A percentile compares a stretch with the other conserved stretches of the same genome.
These are phyloP conservation scores for Trypanosoma brucei DNA, from an alignment of 208 protist genomes.

Conservation along the genomic window DNA sequence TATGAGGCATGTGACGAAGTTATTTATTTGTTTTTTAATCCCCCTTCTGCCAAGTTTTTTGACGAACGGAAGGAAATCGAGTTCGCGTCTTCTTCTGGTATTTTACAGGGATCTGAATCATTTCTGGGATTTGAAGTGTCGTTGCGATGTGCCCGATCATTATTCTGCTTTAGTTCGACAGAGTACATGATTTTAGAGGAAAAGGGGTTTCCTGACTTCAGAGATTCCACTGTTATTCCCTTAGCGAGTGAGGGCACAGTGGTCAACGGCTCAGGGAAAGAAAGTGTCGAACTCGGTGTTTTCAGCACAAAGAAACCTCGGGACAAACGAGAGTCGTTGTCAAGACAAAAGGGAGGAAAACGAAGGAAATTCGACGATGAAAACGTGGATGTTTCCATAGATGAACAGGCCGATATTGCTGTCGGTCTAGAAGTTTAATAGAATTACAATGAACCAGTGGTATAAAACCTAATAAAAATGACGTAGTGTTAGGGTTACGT, in stretches of 20 bases:
- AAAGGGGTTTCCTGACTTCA: slow-evolving; percentile 58
- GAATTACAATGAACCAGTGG: background rate
- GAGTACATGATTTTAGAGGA: slow-evolving; percentile 83
- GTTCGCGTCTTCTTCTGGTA: slow-evolving; percentile 26
- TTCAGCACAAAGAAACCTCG: too few relatives aligned
- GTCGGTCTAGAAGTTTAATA: background rate
- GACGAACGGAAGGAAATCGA: slow-evolving; percentile 31
- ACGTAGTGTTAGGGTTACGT: too few relatives aligned
- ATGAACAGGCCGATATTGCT: background rate
- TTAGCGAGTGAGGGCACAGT: slow-evolving; percentile 22
- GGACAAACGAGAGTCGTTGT: too few relatives aligned
- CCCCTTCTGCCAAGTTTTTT: slow-evolving; percentile 47
- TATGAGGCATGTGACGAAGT: slow-evolving; percentile 76
- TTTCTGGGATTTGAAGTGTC: slow-evolving; percentile 80
- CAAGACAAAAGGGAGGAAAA: too few relatives aligned
- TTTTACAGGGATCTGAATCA: slow-evolving; percentile 65
- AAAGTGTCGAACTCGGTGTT: too few relatives aligned
- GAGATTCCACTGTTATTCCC: slow-evolving; percentile 45
- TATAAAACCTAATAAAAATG: too few relatives aligned
- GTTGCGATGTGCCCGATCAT: slow-evolving; percentile 72
- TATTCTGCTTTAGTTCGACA: slow-evolving; percentile 67
- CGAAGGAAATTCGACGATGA: background rate
- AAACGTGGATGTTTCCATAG: background rate
- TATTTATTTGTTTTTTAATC: slow-evolving; percentile 87
- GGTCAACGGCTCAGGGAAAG: slow-evolving; percentile 1